phyloP scores from a whole-genome alignment of 345 rosid species.

The Linum lewisii region DNA sequence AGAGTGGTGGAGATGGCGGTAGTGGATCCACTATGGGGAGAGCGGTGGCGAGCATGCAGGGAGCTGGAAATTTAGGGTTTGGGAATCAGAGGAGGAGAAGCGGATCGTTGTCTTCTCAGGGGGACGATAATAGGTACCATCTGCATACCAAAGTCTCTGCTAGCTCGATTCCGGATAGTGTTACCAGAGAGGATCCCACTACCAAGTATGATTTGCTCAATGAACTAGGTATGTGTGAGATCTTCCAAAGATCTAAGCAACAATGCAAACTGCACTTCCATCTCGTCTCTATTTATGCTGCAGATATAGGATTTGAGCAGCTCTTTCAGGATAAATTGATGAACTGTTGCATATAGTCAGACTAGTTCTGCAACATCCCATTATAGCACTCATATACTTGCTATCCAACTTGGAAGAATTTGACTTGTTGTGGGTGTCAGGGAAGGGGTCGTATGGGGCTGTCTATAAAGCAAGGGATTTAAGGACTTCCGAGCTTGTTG shows the following conservation, averaged over 20 bases:
- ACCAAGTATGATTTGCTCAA: constrained; percentile 87
- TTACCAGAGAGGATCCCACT: constrained; percentile 85
- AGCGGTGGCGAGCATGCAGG: constrained; percentile 54
- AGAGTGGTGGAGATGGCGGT: constrained; percentile 27
- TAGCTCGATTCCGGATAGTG: constrained; percentile 80
- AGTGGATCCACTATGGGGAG: constrained; percentile 54
- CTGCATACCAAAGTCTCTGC: constrained; percentile 55
- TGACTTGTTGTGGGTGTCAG: constrained; percentile 33
- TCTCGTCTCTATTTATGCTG: neutral
- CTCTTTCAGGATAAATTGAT: too few relatives aligned
- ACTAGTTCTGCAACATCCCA: too few relatives aligned
- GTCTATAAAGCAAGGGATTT: constrained; percentile 95
- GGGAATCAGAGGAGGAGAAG: constrained; percentile 41
- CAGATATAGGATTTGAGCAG: neutral
- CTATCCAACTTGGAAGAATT: neutral
- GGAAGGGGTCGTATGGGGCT: constrained; percentile 97
- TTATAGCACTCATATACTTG: neutral
- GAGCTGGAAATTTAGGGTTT: constrained; percentile 38
- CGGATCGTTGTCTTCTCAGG: constrained; percentile 36
- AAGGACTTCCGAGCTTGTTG: constrained; percentile 91
- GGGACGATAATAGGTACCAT: constrained; percentile 32
- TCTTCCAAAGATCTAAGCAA: neutral
- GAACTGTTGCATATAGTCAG: neutral
- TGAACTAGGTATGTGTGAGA: constrained; percentile 60
- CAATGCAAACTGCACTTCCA: neutral